A percentile compares a stretch with the other conserved stretches of the same genome.
Conservation (phyloP, 371 early-diverging fungal genomes). For the Rhizopus arrhizus region DNA sequence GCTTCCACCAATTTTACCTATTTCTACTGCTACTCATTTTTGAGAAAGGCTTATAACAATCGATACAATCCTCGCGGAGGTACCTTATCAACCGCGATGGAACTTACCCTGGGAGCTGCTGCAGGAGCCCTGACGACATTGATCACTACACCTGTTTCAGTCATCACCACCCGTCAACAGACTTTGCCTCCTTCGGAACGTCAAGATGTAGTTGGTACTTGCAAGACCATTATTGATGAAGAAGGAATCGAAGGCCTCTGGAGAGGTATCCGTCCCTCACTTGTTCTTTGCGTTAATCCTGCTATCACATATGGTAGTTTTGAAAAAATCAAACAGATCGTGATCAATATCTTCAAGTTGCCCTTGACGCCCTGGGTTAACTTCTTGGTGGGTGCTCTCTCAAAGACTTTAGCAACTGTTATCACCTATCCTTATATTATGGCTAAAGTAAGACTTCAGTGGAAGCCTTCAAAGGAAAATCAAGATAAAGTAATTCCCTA, state of each 20-base stretch:
- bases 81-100: slow-evolving; percentile 66
- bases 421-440: slow-evolving; percentile 95
- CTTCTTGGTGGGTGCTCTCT: slow-evolving; percentile 88
- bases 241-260: slow-evolving; percentile 88
- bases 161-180: slow-evolving; percentile 86
- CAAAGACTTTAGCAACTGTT: slow-evolving; percentile 89
- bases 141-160: slow-evolving; percentile 89
- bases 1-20: slow-evolving; percentile 91
- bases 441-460: slow-evolving; percentile 96
- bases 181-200: slow-evolving; percentile 62
- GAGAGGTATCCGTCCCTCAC: slow-evolving; percentile 87
- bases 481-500: slow-evolving; percentile 62
- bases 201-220: slow-evolving; percentile 57
- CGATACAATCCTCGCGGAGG: slow-evolving; percentile 33
- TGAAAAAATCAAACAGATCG: slow-evolving; percentile 81
- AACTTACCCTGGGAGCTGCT: slow-evolving; percentile 86
- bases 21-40: slow-evolving; percentile 89
- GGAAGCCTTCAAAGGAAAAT: slow-evolving; percentile 79
- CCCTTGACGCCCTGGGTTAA: slow-evolving; percentile 74
- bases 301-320: slow-evolving; percentile 97
- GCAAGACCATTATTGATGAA: slow-evolving; percentile 70
- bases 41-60: slow-evolving; percentile 66
- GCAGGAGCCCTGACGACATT: slow-evolving; percentile 92
- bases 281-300: slow-evolving; percentile 92
- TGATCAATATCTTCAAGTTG: slow-evolving; percentile 43